A percentile compares a stretch with the other conserved stretches of the same genome.
Evolutionary conservation across 2,329 filamentous ascomycete genomes (phyloP).

Genomic region (Nemania sp.): DNA sequence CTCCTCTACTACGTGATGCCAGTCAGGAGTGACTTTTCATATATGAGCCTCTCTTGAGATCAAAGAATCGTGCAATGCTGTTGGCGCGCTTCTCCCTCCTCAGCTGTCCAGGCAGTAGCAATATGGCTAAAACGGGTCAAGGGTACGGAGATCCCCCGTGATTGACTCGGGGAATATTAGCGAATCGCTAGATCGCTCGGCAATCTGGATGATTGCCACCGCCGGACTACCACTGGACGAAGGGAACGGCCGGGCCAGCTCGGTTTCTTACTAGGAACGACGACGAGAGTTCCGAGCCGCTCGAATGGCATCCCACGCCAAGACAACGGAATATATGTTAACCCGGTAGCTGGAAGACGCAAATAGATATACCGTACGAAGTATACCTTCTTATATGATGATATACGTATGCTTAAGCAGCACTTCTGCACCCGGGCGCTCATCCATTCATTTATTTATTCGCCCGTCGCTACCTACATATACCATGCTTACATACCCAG

Average conservation of each 20-base stretch:
- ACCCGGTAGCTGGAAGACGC: slow-evolving; percentile 14
- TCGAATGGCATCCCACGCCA: not conserved
- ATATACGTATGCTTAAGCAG: too few species aligned
- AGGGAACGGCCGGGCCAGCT: too few species aligned
- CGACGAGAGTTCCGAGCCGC: not conserved
- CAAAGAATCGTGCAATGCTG: not conserved
- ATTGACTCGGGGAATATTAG: not conserved
- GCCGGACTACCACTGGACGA: too few species aligned
- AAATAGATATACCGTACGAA: too few species aligned
- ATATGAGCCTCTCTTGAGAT: not conserved
- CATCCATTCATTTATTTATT: too few species aligned
- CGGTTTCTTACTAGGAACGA: not conserved
- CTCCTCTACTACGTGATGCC: too few species aligned
- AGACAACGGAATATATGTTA: slow-evolving; percentile 15
- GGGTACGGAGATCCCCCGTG: not conserved
- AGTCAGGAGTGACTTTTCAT: not conserved
- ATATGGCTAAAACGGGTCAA: slow-evolving; percentile 19
- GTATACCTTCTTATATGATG: too few species aligned
- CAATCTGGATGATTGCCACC: slow-evolving; percentile 10
- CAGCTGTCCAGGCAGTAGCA: not conserved
- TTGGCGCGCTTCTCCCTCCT: not conserved
- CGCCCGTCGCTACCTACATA: too few species aligned
- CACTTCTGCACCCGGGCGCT: too few species aligned
- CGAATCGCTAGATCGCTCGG: slow-evolving; percentile 15
- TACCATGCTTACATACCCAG: too few species aligned